Evolutionary conservation across 805 yeast genomes (phyloP).

Genomic region (Yamadazyma scolyti): DNA sequence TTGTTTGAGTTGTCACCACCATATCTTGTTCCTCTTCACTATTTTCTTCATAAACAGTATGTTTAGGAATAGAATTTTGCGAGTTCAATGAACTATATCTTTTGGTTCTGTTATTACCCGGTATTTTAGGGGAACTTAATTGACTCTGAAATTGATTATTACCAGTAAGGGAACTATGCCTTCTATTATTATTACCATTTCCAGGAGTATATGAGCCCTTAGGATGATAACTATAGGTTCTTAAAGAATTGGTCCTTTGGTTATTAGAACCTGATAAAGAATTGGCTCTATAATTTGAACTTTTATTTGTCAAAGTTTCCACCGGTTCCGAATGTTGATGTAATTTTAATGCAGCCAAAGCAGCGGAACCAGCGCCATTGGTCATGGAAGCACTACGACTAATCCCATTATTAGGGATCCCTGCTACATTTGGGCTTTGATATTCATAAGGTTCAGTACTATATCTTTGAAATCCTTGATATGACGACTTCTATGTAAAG

Average conservation of each 20-base stretch:
- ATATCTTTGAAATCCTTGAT: slow-evolving; percentile 35
- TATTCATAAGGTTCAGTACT: slow-evolving; percentile 20
- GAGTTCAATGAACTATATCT: slow-evolving; percentile 13
- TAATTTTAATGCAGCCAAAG: slow-evolving; percentile 35
- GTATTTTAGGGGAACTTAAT: no score
- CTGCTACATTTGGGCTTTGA: slow-evolving; percentile 12
- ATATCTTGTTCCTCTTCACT: slow-evolving; percentile 17
- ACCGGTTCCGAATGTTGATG: slow-evolving; percentile 20
- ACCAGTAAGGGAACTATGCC: slow-evolving; percentile 17
- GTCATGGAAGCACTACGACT: slow-evolving; percentile 21
- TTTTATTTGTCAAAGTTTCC: slow-evolving; percentile 2
- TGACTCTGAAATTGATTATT: not conserved
- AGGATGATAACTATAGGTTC: slow-evolving; percentile 36
- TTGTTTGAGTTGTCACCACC: slow-evolving; percentile 39
- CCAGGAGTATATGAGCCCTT: slow-evolving; percentile 36
- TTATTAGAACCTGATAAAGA: slow-evolving; percentile 15
- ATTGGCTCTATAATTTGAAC: slow-evolving; percentile 13
- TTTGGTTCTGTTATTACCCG: slow-evolving; percentile 1
- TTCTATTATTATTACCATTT: slow-evolving; percentile 14
- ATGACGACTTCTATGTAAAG: slow-evolving; percentile 13
- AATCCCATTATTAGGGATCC: slow-evolving; percentile 17
- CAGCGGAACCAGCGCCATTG: slow-evolving; percentile 38
- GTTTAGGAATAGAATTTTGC: slow-evolving; percentile 1
- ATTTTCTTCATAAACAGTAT: slow-evolving; percentile 3
- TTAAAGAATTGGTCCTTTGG: slow-evolving; percentile 28